Percentiles rank a stretch among this genome's conserved stretches.
These are phyloP conservation scores for Pneumocystis jirovecii DNA, from an alignment of 1,139 yeast genomes.

Conservation along the genomic window DNA sequence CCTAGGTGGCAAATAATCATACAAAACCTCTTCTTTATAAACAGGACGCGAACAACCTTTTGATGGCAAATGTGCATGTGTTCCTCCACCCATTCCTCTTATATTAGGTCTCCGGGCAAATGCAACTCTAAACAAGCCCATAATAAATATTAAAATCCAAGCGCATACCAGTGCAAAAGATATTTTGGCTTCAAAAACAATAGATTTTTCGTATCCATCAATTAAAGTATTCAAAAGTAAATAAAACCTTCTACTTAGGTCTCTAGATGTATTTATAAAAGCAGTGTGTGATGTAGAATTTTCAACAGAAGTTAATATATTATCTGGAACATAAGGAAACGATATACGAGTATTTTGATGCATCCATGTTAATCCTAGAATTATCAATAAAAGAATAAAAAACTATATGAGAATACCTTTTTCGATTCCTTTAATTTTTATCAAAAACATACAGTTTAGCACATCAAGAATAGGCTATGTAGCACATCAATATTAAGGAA, in stretches of 20 bases:
- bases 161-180: neutral
- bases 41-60: neutral
- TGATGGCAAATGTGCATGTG: neutral
- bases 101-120: neutral
- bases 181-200: neutral
- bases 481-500: neutral
- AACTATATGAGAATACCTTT: constrained; percentile 29
- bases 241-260: neutral
- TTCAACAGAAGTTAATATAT: constrained; percentile 1
- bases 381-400: neutral
- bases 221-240: neutral
- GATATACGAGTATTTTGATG: constrained; percentile 44
- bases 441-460: constrained; percentile 64
- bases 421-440: constrained; percentile 50
- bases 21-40: neutral
- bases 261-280: neutral
- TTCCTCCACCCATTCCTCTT: neutral
- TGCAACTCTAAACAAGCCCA: neutral
- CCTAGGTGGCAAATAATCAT: neutral
- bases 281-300: neutral
- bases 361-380: constrained; percentile 46
- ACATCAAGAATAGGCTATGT: constrained; percentile 39
- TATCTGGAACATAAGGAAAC: constrained; percentile 32
- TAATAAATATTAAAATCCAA: neutral
- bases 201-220: neutral